Evolutionary conservation across 1,139 yeast genomes (phyloP), one percentile per base, ranked within the genome.

Genomic region (Geotrichum histeridarum): DNA sequence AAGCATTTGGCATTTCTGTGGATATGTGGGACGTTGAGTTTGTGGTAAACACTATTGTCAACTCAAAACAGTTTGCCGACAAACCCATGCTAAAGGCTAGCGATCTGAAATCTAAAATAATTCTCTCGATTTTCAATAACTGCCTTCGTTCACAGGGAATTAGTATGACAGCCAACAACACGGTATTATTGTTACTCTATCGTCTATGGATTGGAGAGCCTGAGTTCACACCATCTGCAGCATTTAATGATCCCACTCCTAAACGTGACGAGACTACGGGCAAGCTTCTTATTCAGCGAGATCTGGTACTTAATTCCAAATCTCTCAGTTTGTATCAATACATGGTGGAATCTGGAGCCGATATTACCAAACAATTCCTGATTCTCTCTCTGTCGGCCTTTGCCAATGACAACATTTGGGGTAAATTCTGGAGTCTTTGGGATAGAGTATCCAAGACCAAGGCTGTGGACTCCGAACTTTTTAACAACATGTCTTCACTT

Each of bases 341-440:
- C 14, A 57, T 67, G 32, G 54, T 57, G 12, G 57, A 60, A 36
- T 32, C 62, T 8, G 60, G 60, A 30, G 57, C 61, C 27, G 54
- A 56, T 12, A 51, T 58, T 18, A 49, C 58, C 35, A 61, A 61
- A 32, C 54, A 62, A 8, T 59, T 67, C 44, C 59, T 74, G 22
- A 59, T 70, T 1, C 59, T 74, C 48, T 63, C 71, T 14, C 60
- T 76, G 32, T 64, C 75, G 0, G 67, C 74, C 1, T 68, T 69
- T 50, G 73, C 72, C 18, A 75, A 75, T 56, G 67, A 70, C n/a
- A 60, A 61, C 18, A 63, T 66, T n/a, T 74, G 75, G 73, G 59
- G 59, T 12, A 61, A 65, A 30, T 68, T 74, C 54, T 71, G 72
- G 67, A 60, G 64, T 2, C 60, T 73, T 2, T 60, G 74, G 60